Base-by-base conservation (phyloP, 2,329 filamentous ascomycete genomes). In the Nemania serpens region DNA sequence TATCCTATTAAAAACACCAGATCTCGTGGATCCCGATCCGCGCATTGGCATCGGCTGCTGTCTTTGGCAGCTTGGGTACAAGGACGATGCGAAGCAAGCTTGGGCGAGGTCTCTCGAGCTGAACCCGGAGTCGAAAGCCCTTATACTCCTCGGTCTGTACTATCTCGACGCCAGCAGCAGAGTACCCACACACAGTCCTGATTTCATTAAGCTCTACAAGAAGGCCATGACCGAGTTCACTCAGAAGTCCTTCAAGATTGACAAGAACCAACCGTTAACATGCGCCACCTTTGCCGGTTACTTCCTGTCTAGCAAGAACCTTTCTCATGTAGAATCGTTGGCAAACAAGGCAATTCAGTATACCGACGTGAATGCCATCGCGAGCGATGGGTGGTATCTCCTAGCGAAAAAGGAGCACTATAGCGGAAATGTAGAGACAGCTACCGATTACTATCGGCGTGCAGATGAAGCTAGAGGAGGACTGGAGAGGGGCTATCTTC, bases 331-430 rank as follows among this genome's bases (percentile, higher is more conserved):
- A 10, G 93, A 98, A 67, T 88, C 88, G 18, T 82, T 99, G 17
- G 91, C 94, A 7, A 90, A 93, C 74, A 95, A 95, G 75, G 93
- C 95, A 6, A 97, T 99, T 64, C 92, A 97, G 71, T 89, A 91
- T 70, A 98, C 95, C 2, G 95, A 99, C 73, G 91, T 98, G 68
- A 97, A 97, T 74, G 91, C 93, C 3, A 92, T 98, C 74, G 94
- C 94, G 22, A 97, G 94, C 77, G 96, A 99, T 73, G 96, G 95
- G 37, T 98, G 94, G 93, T 99, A 97, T 76, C 79, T 98, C 9
- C 85, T 98, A 42, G 95, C 93, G 29, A 85, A 93, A 62, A 97
- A 96, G 74, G 91, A 94, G 65, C 95, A 99, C 73, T 91, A 92
- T 67, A 85, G 87, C 59, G 89, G 90, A 43, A 88, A 97, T 59